Conservation (phyloP, 2,329 filamentous ascomycete genomes). For the Botrytis aclada region DNA sequence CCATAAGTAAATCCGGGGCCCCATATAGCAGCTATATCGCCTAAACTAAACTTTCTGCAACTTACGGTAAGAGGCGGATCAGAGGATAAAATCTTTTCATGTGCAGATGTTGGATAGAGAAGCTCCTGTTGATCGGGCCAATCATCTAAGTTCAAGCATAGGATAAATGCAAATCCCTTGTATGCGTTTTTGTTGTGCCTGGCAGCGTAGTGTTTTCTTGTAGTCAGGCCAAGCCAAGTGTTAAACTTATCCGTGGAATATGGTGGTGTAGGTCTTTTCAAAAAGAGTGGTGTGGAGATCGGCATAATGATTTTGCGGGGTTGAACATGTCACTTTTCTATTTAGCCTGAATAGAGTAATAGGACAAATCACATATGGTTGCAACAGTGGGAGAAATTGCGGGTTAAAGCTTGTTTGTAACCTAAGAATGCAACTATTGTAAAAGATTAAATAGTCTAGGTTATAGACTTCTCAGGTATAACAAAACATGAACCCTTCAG, state of each 20-base stretch:
- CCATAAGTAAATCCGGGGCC: not conserved
- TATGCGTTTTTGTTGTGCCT: not conserved
- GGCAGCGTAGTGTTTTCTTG: not conserved
- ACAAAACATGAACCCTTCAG: not conserved
- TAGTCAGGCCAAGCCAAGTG: not conserved
- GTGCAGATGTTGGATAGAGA: not conserved
- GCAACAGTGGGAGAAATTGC: not conserved
- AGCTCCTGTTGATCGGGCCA: not conserved
- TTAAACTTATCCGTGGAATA: not conserved
- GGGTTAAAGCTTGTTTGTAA: not conserved
- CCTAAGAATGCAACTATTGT: not conserved
- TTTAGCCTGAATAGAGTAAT: slow-evolving; percentile 31
- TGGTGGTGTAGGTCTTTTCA: not conserved
- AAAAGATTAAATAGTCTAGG: not conserved
- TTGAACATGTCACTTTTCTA: slow-evolving; percentile 19
- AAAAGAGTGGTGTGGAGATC: slow-evolving; percentile 25
- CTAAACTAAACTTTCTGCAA: not conserved
- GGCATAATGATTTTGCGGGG: slow-evolving; percentile 33
- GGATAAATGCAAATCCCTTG: not conserved
- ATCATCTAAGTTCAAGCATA: not conserved
- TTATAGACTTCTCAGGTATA: not conserved
- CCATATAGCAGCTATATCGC: not conserved
- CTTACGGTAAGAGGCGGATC: not conserved
- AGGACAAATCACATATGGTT: not conserved
- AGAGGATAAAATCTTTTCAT: not conserved